Base-by-base conservation (phyloP, 202 grass and related monocot species). In the Setaria viridis region DNA sequence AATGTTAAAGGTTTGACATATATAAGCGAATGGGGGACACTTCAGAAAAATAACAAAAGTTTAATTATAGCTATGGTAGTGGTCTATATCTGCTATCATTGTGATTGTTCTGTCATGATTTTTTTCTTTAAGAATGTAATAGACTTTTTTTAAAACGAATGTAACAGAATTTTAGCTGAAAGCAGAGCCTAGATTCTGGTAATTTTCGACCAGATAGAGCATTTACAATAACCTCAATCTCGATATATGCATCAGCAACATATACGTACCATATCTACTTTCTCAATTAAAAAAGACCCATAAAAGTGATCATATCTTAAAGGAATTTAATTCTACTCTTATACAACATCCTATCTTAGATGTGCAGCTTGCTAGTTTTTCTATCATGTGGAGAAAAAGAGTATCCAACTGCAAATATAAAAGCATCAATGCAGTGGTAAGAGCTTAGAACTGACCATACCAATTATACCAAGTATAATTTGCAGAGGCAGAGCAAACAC, bases 1-100 rank as follows among this genome's bases (percentile, higher is more conserved):
- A 41, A 41, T 41, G 43, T 63, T 63, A 30, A 78, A 71, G 46
- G 11, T 42, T 55, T 46, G 64, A 43, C 14, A 77, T n/a, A 82
- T 69, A 48, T 67, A 77, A 78, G 64, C 78, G 34, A 83, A 63
- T 51, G 55, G 65, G 65, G 72, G 56, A 78, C 43, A 54, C 15
- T 30, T 80, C 0, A 17, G 15, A 12, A 77, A 63, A 74, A 11
- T 55, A 74, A 75, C 25, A 70, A 56, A 87, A 50, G 55, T 63
- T 70, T 55, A 62, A 29, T 76, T 50, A 70, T 71, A 83, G 43
- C 16, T 63, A 42, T 45, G 73, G 16, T 54, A 70, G 54, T 78
- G 33, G 19, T 70, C 7, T 60, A 55, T 69, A 15, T 62, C 29
- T 70, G 67, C 33, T 67, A 81, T 68, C 78, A 13, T 50, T 58